Base-by-base conservation (phyloP, 495 filamentous ascomycete genomes). In the Penicillium desertorum region DNA sequence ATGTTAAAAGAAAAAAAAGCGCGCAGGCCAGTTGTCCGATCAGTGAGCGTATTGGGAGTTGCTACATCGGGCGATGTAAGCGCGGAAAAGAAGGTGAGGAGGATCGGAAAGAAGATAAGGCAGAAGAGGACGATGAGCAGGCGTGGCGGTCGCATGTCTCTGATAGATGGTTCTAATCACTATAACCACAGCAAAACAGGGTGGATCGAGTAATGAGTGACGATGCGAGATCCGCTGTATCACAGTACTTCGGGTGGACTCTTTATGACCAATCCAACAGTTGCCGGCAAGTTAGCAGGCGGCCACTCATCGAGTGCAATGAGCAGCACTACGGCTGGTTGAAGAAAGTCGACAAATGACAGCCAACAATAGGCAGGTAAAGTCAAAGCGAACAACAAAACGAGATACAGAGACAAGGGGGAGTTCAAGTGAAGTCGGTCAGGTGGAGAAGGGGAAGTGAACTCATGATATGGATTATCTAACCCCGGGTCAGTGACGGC, bases 1-100 rank as follows among this genome's bases (percentile, higher is more conserved):
- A 86, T 80, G 52, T 83, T 83, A 71, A 87, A 86, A 57, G 82
- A 83, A 70, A 85, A 87, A 46, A 84, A 66, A 37, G 83, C 74
- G 56, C 78, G 76, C 32, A 88, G 54, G 23, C 80, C 64, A 55
- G 71, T 71, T 60, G 72, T 62, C 56, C 71, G 74, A 63, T 69
- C 68, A 51, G 73, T 68, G 47, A 75, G 62, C 57, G 75, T 69
- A 52, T 70, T 75, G 11, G 78, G 72, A 27, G 71, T 70, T 34
- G 70, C 67, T 42, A 77, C 72, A 56, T 67, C 62, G 51, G 72
- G 62, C 48, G 71, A 74, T 49, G 75, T 77, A 53, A 79, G 76
- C 44, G 62, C 73, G 51, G 76, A 83, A 55, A 77, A 77, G 61
- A 79, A 76, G 52, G 76, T 84, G 36, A 79, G 66, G 49, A 81